Evolutionary conservation across 2,329 filamentous ascomycete genomes (phyloP).

Genomic region (Xylaria sp.): DNA sequence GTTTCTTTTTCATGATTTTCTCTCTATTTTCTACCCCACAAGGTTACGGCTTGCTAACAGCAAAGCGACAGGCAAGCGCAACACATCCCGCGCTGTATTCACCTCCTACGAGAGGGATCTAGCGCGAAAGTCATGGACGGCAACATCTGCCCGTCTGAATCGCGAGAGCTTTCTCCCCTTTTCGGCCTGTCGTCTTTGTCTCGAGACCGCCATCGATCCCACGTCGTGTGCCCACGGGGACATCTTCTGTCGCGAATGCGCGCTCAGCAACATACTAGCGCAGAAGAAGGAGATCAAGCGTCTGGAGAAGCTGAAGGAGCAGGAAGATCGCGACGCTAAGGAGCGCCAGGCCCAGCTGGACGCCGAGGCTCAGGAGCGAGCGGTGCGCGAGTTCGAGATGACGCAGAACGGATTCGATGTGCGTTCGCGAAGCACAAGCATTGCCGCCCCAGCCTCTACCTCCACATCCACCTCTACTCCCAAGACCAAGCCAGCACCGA

Average conservation of each 20-base stretch:
- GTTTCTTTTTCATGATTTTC: neutral
- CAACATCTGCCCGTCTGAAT: constrained; percentile 82
- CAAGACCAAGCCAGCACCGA: constrained; percentile 47
- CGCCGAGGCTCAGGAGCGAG: constrained; percentile 75
- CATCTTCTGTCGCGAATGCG: constrained; percentile 95
- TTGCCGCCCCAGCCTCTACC: neutral
- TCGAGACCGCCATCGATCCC: constrained; percentile 82
- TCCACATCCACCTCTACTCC: constrained; percentile 40
- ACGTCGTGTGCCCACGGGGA: constrained; percentile 88
- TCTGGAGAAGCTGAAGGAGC: constrained; percentile 71
- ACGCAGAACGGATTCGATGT: constrained; percentile 76
- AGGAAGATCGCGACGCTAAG: constrained; percentile 72
- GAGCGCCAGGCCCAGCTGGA: constrained; percentile 73
- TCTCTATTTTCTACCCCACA: neutral
- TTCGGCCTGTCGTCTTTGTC: constrained; percentile 87
- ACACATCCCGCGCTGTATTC: constrained; percentile 93
- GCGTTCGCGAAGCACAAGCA: constrained; percentile 15
- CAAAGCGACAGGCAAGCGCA: constrained; percentile 74
- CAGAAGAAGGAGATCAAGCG: constrained; percentile 94
- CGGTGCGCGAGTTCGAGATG: constrained; percentile 84
- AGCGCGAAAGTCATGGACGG: constrained; percentile 84
- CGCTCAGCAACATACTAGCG: constrained; percentile 86
- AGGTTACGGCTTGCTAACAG: constrained; percentile 6
- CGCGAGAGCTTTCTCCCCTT: constrained; percentile 95
- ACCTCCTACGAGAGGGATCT: constrained; percentile 89